Evolutionary conservation across 177 flowering plant genomes (phyloP), one percentile per base, ranked within the genome.

Genomic region (Telopea speciosissima): DNA sequence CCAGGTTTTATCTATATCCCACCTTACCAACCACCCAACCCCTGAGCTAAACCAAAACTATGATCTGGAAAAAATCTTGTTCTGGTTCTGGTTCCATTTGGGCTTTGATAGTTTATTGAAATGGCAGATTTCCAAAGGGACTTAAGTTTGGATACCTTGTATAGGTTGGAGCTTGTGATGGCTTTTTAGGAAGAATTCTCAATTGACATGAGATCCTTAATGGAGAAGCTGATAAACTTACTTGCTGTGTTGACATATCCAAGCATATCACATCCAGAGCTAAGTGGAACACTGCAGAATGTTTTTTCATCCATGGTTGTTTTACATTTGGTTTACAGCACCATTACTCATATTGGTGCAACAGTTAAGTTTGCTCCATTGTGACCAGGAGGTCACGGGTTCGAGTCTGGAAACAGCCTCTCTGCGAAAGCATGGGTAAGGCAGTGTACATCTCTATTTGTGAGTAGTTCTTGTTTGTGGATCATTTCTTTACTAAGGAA

Each of bases 121-220:
- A 83, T 79, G 17, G 90, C 95, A 67, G 77, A 88, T 76, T 92
- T 92, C 73, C 89, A 82, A 62, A 92, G 90, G 73, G 97, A 90
- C 75, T 70, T 92, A 77, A 76, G 76, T 64, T 80, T 92, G 68
- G 93, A 92, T 75, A 90, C 95, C 80, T 81, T 92, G 70, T 93
- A 92, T 74, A 85, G 86, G 79, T 89, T 87, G 70, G 92, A 92
- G 78, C 92, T 92, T 68, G 91, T 92, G n/a, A 92, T 92, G 97
- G 93, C 97, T 28, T 72, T 92, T 72, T 93, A 92, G 77, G 79
- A 89, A 76, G 95, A 90, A 73, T 92, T 90, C 72, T 86, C 89
- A 31, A 71, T 89, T 88, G 81, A 62, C 90, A 90, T n/a, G 95
- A 92, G 78, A 92, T 92, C 69, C 92, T 95, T 12, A 95, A 91